Evolutionary conservation across 495 filamentous ascomycete species (phyloP).

Genomic region (Penicillium egyptiacum): DNA sequence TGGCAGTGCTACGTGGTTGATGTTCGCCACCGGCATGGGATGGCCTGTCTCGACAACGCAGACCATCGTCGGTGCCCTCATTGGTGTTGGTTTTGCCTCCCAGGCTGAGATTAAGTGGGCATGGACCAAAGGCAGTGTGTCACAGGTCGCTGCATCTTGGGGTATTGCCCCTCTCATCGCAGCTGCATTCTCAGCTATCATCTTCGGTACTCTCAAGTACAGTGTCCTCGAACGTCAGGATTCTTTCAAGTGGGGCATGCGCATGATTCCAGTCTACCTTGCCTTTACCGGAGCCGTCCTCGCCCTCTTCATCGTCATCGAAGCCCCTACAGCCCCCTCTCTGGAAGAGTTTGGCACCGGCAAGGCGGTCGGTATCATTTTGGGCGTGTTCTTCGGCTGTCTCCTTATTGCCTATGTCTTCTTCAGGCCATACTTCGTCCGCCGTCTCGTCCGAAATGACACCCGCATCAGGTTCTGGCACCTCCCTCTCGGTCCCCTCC

Average conservation of each 20-base stretch:
- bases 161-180: constrained; percentile 63
- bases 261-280: constrained; percentile 61
- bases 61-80: constrained; percentile 60
- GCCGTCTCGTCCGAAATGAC: constrained; percentile 56
- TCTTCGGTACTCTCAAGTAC: constrained; percentile 66
- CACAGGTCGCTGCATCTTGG: constrained; percentile 62
- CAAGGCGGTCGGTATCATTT: constrained; percentile 54
- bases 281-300: constrained; percentile 59
- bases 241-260: constrained; percentile 57
- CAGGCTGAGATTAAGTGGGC: constrained; percentile 58
- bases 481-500: constrained; percentile 55
- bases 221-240: constrained; percentile 58
- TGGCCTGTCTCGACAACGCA: constrained; percentile 66
- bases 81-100: constrained; percentile 63
- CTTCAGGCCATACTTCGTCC: constrained; percentile 63
- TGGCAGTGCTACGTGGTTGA: constrained; percentile 60
- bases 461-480: constrained; percentile 58
- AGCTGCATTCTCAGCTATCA: constrained; percentile 56
- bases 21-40: constrained; percentile 55
- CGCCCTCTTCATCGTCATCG: constrained; percentile 60
- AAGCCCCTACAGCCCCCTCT: constrained; percentile 33
- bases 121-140: constrained; percentile 50
- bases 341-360: constrained; percentile 51
- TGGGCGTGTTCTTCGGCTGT: constrained; percentile 57
- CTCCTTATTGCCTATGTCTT: constrained; percentile 54